These are phyloP conservation scores for Diaporthe eres DNA, from an alignment of 2,329 filamentous ascomycete species.

Conservation along the genomic window DNA sequence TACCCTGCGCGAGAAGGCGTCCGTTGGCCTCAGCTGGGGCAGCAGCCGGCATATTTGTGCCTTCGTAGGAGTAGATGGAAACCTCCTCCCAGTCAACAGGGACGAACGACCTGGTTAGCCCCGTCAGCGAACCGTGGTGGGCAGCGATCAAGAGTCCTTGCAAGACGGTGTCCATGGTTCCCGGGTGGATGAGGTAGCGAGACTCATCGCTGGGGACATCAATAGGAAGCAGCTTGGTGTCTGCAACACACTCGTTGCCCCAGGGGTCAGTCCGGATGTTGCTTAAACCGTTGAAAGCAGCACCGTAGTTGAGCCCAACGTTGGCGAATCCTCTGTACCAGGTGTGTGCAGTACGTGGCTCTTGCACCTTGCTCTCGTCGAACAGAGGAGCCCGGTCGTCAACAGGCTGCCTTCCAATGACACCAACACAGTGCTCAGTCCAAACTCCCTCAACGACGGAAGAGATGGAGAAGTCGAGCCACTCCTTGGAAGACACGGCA, in stretches of 20 bases:
- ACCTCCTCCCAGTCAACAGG: conserved; percentile 3
- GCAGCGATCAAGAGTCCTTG: conserved; percentile 43
- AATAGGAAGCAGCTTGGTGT: neutral
- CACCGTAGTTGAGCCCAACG: neutral
- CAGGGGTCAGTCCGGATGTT: neutral
- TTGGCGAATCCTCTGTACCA: neutral
- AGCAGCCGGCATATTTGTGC: neutral
- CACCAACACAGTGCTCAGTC: conserved; percentile 42
- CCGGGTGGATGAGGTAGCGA: conserved; percentile 53
- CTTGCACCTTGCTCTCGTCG: neutral
- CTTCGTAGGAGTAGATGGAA: neutral
- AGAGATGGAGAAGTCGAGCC: conserved; percentile 43
- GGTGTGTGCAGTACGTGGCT: neutral
- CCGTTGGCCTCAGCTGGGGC: neutral
- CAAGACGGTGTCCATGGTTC: conserved; percentile 53
- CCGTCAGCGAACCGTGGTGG: neutral
- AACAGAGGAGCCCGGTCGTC: conserved; percentile 37
- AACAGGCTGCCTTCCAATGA: conserved; percentile 25
- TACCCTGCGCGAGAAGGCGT: neutral
- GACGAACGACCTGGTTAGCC: neutral
- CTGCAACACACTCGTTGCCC: neutral
- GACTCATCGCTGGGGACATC: neutral
- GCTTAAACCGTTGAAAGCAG: neutral
- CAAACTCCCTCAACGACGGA: conserved; percentile 39
- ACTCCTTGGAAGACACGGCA: conserved; percentile 3